Evolutionary conservation across 2,329 filamentous ascomycete species (phyloP).

Genomic region (Talaromyces albobiverticillius): DNA sequence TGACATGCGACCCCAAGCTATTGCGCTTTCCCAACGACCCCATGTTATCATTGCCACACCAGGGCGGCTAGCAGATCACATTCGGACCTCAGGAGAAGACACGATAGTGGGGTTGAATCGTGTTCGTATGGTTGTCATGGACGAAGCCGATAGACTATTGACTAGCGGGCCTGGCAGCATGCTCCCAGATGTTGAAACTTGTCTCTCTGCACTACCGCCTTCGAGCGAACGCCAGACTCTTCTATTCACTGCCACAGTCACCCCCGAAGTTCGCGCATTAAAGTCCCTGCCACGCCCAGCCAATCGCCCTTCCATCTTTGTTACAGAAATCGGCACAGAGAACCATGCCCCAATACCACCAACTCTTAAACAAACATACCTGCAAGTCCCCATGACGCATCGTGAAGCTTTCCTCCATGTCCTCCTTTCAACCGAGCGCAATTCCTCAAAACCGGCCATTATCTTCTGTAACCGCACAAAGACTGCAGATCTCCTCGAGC

Average conservation of each 20-base stretch:
- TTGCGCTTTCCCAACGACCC: constrained; percentile 74
- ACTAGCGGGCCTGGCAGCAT: constrained; percentile 74
- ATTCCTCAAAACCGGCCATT: constrained; percentile 74
- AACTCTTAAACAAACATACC: constrained; percentile 77
- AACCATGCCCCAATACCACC: constrained; percentile 71
- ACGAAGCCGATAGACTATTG: constrained; percentile 90
- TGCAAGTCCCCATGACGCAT: constrained; percentile 86
- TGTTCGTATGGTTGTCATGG: constrained; percentile 82
- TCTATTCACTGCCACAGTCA: constrained; percentile 94
- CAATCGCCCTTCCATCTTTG: constrained; percentile 73
- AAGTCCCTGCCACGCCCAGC: constrained; percentile 71
- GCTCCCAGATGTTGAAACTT: constrained; percentile 91
- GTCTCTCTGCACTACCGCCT: constrained; percentile 75
- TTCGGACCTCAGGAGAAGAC: constrained; percentile 85
- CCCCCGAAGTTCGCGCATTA: constrained; percentile 82
- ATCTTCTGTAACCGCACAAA: constrained; percentile 92
- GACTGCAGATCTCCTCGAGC: constrained; percentile 85
- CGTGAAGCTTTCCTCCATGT: constrained; percentile 93
- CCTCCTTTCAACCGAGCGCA: constrained; percentile 75
- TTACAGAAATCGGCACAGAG: constrained; percentile 77
- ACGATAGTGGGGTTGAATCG: constrained; percentile 78
- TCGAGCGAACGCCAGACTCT: constrained; percentile 81
- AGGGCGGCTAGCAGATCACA: constrained; percentile 88
- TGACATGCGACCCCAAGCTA: constrained; percentile 88
- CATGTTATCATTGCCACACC: constrained; percentile 95